Conservation (phyloP, 2,329 filamentous ascomycete genomes). For the Diplocarpon mali region DNA sequence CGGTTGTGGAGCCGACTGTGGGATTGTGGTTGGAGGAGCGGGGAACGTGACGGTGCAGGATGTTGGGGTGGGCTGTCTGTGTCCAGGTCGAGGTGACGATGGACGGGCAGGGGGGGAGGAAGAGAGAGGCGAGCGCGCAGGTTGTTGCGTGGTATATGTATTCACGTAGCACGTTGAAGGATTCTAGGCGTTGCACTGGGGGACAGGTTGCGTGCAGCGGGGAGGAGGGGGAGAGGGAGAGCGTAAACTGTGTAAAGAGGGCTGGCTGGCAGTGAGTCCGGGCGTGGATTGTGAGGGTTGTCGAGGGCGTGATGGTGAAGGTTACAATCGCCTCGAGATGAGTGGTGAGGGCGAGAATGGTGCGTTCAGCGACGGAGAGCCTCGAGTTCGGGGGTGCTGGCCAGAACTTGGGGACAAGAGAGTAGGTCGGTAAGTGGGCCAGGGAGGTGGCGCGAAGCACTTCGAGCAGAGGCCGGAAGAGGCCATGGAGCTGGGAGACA, state of each 20-base stretch:
- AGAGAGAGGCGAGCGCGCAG: too few species aligned
- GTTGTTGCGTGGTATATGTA: background rate
- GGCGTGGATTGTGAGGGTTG: slow-evolving; percentile 30
- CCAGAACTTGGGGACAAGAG: slow-evolving; percentile 12
- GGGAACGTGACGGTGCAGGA: slow-evolving; percentile 9
- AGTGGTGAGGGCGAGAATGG: slow-evolving; percentile 32
- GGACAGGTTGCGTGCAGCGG: slow-evolving; percentile 12
- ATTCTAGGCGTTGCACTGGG: slow-evolving; percentile 7
- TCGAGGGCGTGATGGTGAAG: slow-evolving; percentile 26
- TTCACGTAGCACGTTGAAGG: background rate
- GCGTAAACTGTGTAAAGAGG: slow-evolving; percentile 7
- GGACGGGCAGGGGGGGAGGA: too few species aligned
- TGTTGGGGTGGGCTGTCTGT: slow-evolving; percentile 11
- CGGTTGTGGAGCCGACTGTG: too few species aligned
- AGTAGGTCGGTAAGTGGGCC: slow-evolving; percentile 19
- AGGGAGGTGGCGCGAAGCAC: slow-evolving; percentile 19
- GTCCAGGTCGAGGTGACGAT: slow-evolving; percentile 3
- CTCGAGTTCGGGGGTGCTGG: slow-evolving; percentile 9
- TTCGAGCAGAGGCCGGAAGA: slow-evolving; percentile 18
- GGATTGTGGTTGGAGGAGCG: background rate
- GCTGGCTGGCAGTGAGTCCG: slow-evolving; percentile 14
- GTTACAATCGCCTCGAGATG: slow-evolving; percentile 33
- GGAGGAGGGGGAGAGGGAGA: slow-evolving; percentile 10
- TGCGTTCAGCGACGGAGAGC: slow-evolving; percentile 27
- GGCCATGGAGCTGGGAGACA: slow-evolving; percentile 13